Percentiles rank a stretch among this genome's conserved stretches.
These are phyloP conservation scores for Verticillium alfalfae DNA, from an alignment of 2,329 filamentous ascomycete genomes.

Conservation along the genomic window DNA sequence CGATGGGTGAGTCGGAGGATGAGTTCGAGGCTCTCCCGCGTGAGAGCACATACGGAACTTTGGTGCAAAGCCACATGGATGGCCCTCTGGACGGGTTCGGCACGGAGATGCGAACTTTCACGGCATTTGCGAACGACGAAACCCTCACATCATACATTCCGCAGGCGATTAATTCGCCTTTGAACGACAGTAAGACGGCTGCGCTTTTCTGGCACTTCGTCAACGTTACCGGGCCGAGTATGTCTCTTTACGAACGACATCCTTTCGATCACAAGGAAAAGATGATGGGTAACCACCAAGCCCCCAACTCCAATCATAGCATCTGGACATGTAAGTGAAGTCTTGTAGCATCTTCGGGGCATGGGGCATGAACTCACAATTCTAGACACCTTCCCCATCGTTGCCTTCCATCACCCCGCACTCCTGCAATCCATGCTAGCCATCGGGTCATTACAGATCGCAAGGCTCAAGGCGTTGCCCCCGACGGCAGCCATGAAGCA, in stretches of 20 bases:
- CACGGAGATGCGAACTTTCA: conserved; percentile 43
- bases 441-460: conserved; percentile 79
- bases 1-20: conserved; percentile 57
- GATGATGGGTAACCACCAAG: conserved; percentile 48
- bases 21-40: conserved; percentile 37
- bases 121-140: conserved; percentile 39
- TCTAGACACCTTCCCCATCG: conserved; percentile 71
- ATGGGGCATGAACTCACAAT: background rate
- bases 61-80: conserved; percentile 29
- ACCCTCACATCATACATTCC: conserved; percentile 62
- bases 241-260: conserved; percentile 84
- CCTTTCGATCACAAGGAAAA: conserved; percentile 63
- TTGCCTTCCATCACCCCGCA: conserved; percentile 79
- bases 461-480: conserved; percentile 69
- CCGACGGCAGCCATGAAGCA: conserved; percentile 82
- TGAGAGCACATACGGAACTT: conserved; percentile 29
- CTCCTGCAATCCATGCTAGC: conserved; percentile 89
- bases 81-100: conserved; percentile 33
- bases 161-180: conserved; percentile 60
- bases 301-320: conserved; percentile 59
- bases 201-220: conserved; percentile 90
- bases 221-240: conserved; percentile 75
- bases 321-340: conserved; percentile 57
- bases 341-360: background rate
- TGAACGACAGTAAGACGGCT: conserved; percentile 75